A percentile compares a stretch with the other conserved stretches of the same genome.
Evolutionary conservation across 768 basidiomycete genomes (phyloP).

Genomic region (Neoboletus magnificus): DNA sequence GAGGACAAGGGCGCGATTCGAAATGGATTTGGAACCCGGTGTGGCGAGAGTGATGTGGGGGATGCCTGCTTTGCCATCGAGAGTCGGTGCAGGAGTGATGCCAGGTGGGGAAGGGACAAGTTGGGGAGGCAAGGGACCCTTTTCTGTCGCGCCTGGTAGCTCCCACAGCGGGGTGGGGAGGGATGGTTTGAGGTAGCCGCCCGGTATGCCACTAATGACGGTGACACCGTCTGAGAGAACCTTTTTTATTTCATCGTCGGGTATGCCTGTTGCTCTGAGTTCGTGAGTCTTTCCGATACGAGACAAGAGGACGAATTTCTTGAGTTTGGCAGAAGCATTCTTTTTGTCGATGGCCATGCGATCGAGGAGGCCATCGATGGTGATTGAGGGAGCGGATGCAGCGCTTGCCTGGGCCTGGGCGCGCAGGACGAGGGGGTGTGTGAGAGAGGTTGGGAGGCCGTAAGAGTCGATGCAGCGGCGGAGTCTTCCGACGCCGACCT

Average conservation of each 20-base stretch:
- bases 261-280: slow-evolving; percentile 82
- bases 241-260: slow-evolving; percentile 77
- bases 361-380: slow-evolving; percentile 79
- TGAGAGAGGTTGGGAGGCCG: slow-evolving; percentile 80
- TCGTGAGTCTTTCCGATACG: slow-evolving; percentile 92
- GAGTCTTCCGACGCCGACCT: slow-evolving; percentile 90
- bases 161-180: slow-evolving; percentile 42
- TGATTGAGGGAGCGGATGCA: slow-evolving; percentile 28
- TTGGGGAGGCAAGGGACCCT: slow-evolving; percentile 21
- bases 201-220: slow-evolving; percentile 66
- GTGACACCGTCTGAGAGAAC: slow-evolving; percentile 78
- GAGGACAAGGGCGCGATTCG: slow-evolving; percentile 89
- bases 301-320: slow-evolving; percentile 91
- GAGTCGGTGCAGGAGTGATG: neutral
- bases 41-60: slow-evolving; percentile 71
- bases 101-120: slow-evolving; percentile 10
- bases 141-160: slow-evolving; percentile 13
- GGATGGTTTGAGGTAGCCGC: slow-evolving; percentile 32
- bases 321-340: slow-evolving; percentile 78
- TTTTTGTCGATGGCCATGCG: slow-evolving; percentile 98
- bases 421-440: slow-evolving; percentile 67
- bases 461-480: slow-evolving; percentile 86
- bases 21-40: slow-evolving; percentile 95
- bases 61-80: neutral
- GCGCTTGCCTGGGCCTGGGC: slow-evolving; percentile 18